These are phyloP conservation scores for Suhomyces chickasaworum DNA, from an alignment of 1,139 yeast genomes.

Conservation along the genomic window DNA sequence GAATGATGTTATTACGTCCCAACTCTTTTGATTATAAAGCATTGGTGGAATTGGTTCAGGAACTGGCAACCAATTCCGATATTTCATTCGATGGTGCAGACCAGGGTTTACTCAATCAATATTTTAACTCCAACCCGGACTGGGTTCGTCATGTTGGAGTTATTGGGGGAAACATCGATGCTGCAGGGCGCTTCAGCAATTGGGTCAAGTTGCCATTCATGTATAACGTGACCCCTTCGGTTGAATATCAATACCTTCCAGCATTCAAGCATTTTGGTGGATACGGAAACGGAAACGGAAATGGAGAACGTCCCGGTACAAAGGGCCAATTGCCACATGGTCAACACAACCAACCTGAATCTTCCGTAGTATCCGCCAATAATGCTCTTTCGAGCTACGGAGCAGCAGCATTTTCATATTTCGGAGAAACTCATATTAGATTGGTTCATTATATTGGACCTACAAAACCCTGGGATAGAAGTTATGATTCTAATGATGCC, in stretches of 20 bases:
- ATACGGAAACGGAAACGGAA: neutral
- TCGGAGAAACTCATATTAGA: conserved; percentile 41
- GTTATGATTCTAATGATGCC: conserved; percentile 23
- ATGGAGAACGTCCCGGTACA: no score
- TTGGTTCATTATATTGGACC: conserved; percentile 83
- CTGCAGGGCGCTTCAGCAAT: conserved; percentile 23
- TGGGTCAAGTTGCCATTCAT: conserved; percentile 80
- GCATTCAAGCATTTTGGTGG: conserved; percentile 64
- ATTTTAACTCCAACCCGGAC: conserved; percentile 56
- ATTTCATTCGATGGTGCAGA: conserved; percentile 90
- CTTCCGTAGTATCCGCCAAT: conserved; percentile 14
- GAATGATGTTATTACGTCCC: conserved; percentile 74
- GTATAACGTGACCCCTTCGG: conserved; percentile 82
- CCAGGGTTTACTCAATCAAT: conserved; percentile 88
- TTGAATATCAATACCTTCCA: conserved; percentile 82
- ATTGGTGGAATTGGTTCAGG: conserved; percentile 40
- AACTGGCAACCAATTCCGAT: conserved; percentile 16
- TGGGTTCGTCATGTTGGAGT: conserved; percentile 32
- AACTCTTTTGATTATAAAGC: conserved; percentile 45
- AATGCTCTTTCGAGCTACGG: conserved; percentile 26
- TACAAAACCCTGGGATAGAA: conserved; percentile 72
- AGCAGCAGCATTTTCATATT: conserved; percentile 29
- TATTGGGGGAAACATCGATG: conserved; percentile 6
- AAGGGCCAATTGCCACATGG: no score
- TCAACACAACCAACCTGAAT: conserved; percentile 1